Percentiles rank a stretch among this genome's conserved stretches.
phyloP scores from a whole-genome alignment of 495 filamentous ascomycete species.

The Neurospora intermedia region DNA sequence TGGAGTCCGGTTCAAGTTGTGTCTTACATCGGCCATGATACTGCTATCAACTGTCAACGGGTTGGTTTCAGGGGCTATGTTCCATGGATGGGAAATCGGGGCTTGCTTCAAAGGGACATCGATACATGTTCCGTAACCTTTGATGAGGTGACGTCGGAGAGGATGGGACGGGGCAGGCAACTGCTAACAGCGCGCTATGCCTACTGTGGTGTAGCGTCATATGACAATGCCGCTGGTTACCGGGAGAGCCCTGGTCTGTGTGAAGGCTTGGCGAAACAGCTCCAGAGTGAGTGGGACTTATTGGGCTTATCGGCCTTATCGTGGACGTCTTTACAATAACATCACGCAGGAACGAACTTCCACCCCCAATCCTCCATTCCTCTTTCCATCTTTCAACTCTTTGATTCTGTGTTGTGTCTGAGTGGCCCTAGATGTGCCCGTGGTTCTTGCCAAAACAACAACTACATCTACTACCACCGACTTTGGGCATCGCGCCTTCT shows the following conservation, averaged over 20 bases:
- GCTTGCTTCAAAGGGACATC: neutral
- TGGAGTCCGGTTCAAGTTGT: neutral
- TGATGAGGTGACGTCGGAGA: constrained; percentile 2
- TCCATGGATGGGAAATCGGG: neutral
- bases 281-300: neutral
- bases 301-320: neutral
- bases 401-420: neutral
- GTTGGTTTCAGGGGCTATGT: neutral
- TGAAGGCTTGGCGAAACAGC: neutral
- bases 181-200: neutral
- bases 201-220: neutral
- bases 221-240: neutral
- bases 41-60: neutral
- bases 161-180: neutral
- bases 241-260: neutral
- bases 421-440: neutral
- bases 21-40: constrained; percentile 20
- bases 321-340: neutral
- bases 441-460: neutral
- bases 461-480: neutral
- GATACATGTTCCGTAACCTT: neutral
- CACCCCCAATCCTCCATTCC: neutral
- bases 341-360: neutral
- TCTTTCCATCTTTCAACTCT: neutral
- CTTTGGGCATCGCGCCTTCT: neutral